Conservation (phyloP, 2,329 filamentous ascomycete species). For the Graphilbum ipis-grandicollis region DNA sequence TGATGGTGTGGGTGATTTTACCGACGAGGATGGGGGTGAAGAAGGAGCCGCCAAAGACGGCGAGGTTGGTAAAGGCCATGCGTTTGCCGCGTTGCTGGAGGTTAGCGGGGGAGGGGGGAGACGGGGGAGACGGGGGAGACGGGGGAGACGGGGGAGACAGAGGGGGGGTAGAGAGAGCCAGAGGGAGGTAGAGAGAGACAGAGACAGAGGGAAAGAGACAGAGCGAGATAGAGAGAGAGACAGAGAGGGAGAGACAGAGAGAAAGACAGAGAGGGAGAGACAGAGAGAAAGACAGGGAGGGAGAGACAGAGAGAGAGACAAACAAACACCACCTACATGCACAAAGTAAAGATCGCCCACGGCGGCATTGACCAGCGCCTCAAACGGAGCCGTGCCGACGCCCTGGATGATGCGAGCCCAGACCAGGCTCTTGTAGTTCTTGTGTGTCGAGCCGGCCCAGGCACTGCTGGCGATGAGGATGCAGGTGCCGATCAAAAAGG, state of each 20-base stretch:
- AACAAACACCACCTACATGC: constrained; percentile 24
- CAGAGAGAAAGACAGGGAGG: too few species aligned
- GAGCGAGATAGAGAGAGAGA: background rate
- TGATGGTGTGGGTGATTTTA: constrained; percentile 58
- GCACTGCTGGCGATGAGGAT: constrained; percentile 57
- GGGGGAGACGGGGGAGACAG: too few species aligned
- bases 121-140: background rate
- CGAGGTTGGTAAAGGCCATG: constrained; percentile 60
- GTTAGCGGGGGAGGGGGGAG: background rate
- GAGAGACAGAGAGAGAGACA: background rate
- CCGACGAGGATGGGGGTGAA: constrained; percentile 79
- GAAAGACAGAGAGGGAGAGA: background rate
- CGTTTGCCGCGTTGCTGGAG: constrained; percentile 54
- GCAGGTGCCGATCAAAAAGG: constrained; percentile 62
- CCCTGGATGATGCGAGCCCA: constrained; percentile 75
- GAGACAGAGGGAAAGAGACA: background rate
- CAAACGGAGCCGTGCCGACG: constrained; percentile 72
- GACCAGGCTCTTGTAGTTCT: constrained; percentile 54
- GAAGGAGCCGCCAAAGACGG: constrained; percentile 39
- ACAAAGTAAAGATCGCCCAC: constrained; percentile 87
- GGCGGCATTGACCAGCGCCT: constrained; percentile 73
- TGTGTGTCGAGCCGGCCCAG: constrained; percentile 58
- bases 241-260: too few species aligned
- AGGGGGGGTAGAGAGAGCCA: background rate
- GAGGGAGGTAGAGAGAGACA: background rate